Percentiles rank a stretch among this genome's conserved stretches.
Evolutionary conservation across 176 grass and related monocot genomes (phyloP).

Genomic region (Pontederia paniculata): DNA sequence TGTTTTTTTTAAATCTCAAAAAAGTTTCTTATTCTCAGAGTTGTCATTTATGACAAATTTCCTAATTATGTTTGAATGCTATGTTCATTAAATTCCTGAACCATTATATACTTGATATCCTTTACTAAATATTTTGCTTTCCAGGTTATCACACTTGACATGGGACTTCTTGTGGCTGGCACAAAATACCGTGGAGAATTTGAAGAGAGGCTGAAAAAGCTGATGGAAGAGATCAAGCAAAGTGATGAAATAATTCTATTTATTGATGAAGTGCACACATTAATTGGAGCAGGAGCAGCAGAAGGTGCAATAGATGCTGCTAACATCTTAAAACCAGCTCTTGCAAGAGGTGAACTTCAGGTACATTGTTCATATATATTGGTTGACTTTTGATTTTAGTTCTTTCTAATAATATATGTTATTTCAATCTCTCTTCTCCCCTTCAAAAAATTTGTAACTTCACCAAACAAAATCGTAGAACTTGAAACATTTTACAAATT

Average conservation of each 20-base stretch:
- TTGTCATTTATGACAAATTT: no score
- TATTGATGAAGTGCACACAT: conserved; percentile 94
- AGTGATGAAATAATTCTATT: conserved; percentile 94
- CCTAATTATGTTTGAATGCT: not conserved
- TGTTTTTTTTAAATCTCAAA: no score
- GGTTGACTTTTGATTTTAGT: not conserved
- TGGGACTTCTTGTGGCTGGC: conserved; percentile 91
- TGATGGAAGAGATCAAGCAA: conserved; percentile 99
- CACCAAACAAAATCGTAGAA: not conserved
- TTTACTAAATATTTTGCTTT: not conserved
- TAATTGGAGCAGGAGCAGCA: conserved; percentile 89
- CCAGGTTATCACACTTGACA: conserved; percentile 91
- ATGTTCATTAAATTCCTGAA: not conserved
- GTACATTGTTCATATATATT: conserved; percentile 20
- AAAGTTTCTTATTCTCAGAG: no score
- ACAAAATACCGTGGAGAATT: conserved; percentile 98
- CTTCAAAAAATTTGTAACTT: no score
- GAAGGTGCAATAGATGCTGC: conserved; percentile 95
- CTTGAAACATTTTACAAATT: not conserved
- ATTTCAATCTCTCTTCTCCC: not conserved
- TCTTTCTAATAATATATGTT: not conserved
- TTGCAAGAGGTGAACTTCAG: conserved; percentile 94
- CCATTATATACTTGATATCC: no score
- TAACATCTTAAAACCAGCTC: conserved; percentile 88
- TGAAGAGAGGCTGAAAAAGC: conserved; percentile 89